Evolutionary conservation across 345 rosid species (phyloP), one percentile per base, ranked within the genome.

Genomic region (Erucastrum elatum): DNA sequence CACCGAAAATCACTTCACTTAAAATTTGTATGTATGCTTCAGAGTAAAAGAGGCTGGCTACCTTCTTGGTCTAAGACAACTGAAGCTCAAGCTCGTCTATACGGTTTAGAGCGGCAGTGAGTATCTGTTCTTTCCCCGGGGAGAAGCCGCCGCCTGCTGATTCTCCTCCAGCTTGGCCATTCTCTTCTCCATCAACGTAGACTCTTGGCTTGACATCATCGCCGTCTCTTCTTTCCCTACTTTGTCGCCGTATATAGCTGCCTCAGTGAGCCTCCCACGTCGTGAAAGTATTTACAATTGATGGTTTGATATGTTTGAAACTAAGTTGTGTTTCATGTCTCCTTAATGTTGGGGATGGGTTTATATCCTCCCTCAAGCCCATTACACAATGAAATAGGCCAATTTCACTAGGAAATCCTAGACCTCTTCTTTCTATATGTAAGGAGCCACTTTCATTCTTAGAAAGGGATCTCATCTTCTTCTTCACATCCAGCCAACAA

Each of bases 71-170:
- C 27, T 84, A 76, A 17, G 89, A 74, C n/a, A 94, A 82, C 84
- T 91, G 88, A 66, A 82, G 61, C 81, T 91, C 97, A 41, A 94
- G 86, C 62, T 68, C 70, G 21, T 83, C 81, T 2, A 89, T 88
- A 0, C 94, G 88, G 80, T 72, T 85, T 3, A 94, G 59, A 6
- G 98, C 91, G 10, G 90, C 82, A n/a, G 80, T 80, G 63, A 94
- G 82, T 87, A 91, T 84, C 79, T 87, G 87, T 88, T 88, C 97
- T 76, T 92, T 92, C 75, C 89, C 97, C 3, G 88, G 84, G 0
- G 92, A 82, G 84, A 89, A 82, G 76, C 7, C 1, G 79, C 39
- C 44, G 44, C 49, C 2, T 85, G 82, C 81, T 83, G 86, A 17
- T 49, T 49, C 30, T 91, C 90, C 77, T 94, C 97, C 84, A 91